Base-by-base conservation (phyloP, 441 rosid genomes). In the Corymbia citriodora region DNA sequence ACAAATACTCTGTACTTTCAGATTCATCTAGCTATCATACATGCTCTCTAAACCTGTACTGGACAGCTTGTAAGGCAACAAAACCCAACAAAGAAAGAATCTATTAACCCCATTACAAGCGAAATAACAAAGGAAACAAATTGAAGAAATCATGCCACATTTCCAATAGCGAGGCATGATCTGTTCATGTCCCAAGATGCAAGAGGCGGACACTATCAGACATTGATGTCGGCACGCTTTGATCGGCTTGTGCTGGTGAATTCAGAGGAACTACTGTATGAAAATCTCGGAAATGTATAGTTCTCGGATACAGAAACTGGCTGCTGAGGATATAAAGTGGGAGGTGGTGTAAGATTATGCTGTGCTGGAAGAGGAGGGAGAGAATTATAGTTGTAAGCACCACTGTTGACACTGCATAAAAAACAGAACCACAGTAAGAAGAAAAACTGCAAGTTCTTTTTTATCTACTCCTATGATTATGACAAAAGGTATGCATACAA, bases 331-430 rank as follows among this genome's bases (percentile, higher is more conserved):
- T 96, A 97, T 33, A 97, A 96, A 3, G 98, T 98, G 52, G 99
- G 99, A 92, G 99, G 99, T 3, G 99, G 99, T 6, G 96, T 96
- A 88, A 98, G 96, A 94, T 98, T 98, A 65, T 94, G 96, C 89
- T 97, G 99, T 13, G 98, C 99, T 11, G 99, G 99, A 68, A 97
- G 93, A 85, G 99, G 99, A 36, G 97, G 99, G 89, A 94, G 93
- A 86, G 88, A 90, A 92, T 93, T 97, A 93, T 95, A 96, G 90
- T 94, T 97, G 96, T 95, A 95, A 21, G 94, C 93, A 85, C 96
- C 98, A 10, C 94, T 92, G 45, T 92, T 92, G 31, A 95, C 92
- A 90, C 99, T 97, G 98, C 93, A 96, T 61, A 55, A 27, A 87
- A 48, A 87, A 87, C 70, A 55, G 52, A 57, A 87, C 50, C 61